Percentiles rank a stretch among this genome's conserved stretches.
phyloP scores from a whole-genome alignment of 2,329 filamentous ascomycete species.

The Onygenales sp. region DNA sequence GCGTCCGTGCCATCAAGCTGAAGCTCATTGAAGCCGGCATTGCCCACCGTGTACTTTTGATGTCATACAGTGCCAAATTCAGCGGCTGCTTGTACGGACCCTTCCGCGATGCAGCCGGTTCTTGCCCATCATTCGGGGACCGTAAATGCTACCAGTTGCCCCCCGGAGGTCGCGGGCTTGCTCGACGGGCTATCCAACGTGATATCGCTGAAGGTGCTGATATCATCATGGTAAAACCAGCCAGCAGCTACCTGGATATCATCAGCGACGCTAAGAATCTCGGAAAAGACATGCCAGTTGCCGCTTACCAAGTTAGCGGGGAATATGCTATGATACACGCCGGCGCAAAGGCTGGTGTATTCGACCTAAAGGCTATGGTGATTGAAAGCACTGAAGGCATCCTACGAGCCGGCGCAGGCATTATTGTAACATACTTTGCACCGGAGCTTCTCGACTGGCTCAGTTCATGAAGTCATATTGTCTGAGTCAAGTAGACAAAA shows the following conservation, averaged over 20 bases:
- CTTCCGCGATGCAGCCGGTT: slow-evolving; percentile 93
- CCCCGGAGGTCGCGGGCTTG: slow-evolving; percentile 81
- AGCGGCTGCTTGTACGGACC: slow-evolving; percentile 93
- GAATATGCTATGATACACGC: slow-evolving; percentile 98
- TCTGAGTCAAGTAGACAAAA: no score
- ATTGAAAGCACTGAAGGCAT: slow-evolving; percentile 94
- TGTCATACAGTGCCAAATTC: slow-evolving; percentile 98
- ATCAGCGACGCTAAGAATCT: slow-evolving; percentile 96
- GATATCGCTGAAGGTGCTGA: slow-evolving; percentile 93
- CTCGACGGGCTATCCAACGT: slow-evolving; percentile 76
- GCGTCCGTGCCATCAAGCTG: slow-evolving; percentile 93
- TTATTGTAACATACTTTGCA: slow-evolving; percentile 89
- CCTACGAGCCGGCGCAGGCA: slow-evolving; percentile 81
- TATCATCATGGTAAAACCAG: slow-evolving; percentile 98
- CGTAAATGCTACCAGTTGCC: slow-evolving; percentile 95
- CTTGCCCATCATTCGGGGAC: slow-evolving; percentile 83
- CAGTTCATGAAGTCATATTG: neutral
- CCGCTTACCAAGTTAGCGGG: slow-evolving; percentile 93
- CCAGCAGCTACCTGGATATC: slow-evolving; percentile 90
- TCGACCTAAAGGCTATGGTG: slow-evolving; percentile 88
- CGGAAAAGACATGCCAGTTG: slow-evolving; percentile 80
- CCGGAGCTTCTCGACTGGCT: slow-evolving; percentile 65
- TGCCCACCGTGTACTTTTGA: slow-evolving; percentile 80
- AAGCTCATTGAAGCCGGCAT: slow-evolving; percentile 94
- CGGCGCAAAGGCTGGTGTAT: slow-evolving; percentile 89